phyloP scores from a whole-genome alignment of 2,329 filamentous ascomycete species.

The Aspergillaceae sp. region DNA sequence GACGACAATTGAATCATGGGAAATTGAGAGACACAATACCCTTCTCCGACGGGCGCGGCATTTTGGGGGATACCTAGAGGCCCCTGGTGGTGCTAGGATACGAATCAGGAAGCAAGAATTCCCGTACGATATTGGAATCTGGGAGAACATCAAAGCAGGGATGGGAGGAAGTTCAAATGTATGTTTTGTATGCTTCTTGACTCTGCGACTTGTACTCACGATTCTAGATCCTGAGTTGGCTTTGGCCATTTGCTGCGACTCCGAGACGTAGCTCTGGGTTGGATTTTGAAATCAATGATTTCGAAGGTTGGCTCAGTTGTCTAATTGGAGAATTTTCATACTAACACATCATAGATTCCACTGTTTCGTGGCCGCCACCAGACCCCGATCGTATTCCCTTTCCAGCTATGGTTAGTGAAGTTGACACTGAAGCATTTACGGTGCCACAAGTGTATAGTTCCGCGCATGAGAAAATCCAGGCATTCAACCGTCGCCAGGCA shows the following conservation, averaged over 20 bases:
- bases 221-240: slow-evolving; percentile 44
- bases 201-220: slow-evolving; percentile 1
- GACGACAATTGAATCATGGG: slow-evolving; percentile 59
- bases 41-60: slow-evolving; percentile 38
- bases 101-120: slow-evolving; percentile 54
- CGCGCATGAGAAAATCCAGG: slow-evolving; percentile 39
- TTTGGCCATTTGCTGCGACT: slow-evolving; percentile 51
- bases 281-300: slow-evolving; percentile 51
- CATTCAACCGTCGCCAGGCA: slow-evolving; percentile 47
- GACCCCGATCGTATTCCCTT: slow-evolving; percentile 43
- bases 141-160: slow-evolving; percentile 49
- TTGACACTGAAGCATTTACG: slow-evolving; percentile 13
- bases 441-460: slow-evolving; percentile 23
- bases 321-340: background rate
- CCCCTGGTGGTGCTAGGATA: slow-evolving; percentile 47
- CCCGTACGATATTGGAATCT: slow-evolving; percentile 58
- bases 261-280: slow-evolving; percentile 40
- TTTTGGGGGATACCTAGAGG: slow-evolving; percentile 51
- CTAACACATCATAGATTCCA: slow-evolving; percentile 20
- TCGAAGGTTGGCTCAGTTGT: slow-evolving; percentile 41
- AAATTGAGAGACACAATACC: slow-evolving; percentile 42
- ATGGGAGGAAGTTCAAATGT: slow-evolving; percentile 49
- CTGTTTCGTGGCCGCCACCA: slow-evolving; percentile 40
- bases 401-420: slow-evolving; percentile 7
- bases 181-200: slow-evolving; percentile 5